Conservation (phyloP, 345 rosid species). For the Noccaea bulbosa region DNA sequence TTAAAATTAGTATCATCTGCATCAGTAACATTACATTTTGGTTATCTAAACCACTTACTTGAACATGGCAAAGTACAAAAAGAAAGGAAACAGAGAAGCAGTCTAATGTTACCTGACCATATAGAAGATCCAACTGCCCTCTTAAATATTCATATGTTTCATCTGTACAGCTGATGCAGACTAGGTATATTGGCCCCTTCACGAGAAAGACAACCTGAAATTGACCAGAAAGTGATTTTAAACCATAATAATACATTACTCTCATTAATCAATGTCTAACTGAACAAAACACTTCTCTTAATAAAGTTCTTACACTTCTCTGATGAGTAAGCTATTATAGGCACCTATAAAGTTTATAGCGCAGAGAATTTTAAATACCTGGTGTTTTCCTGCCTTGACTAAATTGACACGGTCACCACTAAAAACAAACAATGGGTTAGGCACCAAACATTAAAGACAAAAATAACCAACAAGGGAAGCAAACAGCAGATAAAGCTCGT, state of each 20-base stretch:
- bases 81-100: conserved; percentile 14
- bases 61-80: background rate
- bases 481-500: conserved; percentile 28
- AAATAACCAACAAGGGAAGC: background rate
- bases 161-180: conserved; percentile 97
- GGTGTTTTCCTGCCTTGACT: conserved; percentile 90
- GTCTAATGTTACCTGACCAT: conserved; percentile 78
- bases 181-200: conserved; percentile 96
- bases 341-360: background rate
- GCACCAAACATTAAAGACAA: conserved; percentile 14
- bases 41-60: background rate
- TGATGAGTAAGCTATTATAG: background rate
- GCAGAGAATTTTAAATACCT: conserved; percentile 51
- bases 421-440: conserved; percentile 39
- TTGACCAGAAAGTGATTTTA: conserved; percentile 8
- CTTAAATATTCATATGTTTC: conserved; percentile 87
- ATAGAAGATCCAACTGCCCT: conserved; percentile 92
- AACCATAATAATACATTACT: conserved; percentile 10
- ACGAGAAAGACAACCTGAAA: conserved; percentile 93
- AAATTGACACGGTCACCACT: conserved; percentile 84
- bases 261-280: conserved; percentile 4
- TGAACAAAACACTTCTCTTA: background rate
- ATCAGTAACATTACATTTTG: conserved; percentile 35
- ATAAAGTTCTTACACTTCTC: conserved; percentile 9
- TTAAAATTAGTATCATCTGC: conserved; percentile 98